These are phyloP conservation scores for Torulaspora delbrueckii DNA, from an alignment of 805 yeast genomes.

Conservation along the genomic window DNA sequence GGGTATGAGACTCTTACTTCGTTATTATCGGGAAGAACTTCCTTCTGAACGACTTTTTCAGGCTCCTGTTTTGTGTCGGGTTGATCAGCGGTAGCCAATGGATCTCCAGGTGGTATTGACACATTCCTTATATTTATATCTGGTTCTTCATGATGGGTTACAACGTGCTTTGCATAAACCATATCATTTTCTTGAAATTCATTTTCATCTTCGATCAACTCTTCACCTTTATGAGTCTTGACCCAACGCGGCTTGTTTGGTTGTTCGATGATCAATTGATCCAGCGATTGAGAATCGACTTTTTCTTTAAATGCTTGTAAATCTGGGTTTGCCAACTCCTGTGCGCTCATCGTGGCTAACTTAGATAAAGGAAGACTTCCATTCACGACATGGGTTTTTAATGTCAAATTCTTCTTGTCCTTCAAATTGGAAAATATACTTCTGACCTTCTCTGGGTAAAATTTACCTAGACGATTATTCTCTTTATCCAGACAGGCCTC, in stretches of 20 bases:
- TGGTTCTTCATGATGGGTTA: slow-evolving; percentile 9
- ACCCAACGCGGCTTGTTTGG: slow-evolving; percentile 61
- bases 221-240: slow-evolving; percentile 86
- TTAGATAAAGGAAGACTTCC: slow-evolving; percentile 50
- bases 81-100: neutral
- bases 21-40: neutral
- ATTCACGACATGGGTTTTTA: slow-evolving; percentile 53
- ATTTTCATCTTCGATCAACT: slow-evolving; percentile 57
- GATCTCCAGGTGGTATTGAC: neutral
- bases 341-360: slow-evolving; percentile 60
- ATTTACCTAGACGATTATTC: slow-evolving; percentile 20
- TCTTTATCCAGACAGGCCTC: slow-evolving; percentile 35
- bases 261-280: slow-evolving; percentile 60
- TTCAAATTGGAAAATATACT: slow-evolving; percentile 56
- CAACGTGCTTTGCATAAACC: slow-evolving; percentile 28
- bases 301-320: slow-evolving; percentile 63
- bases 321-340: slow-evolving; percentile 76
- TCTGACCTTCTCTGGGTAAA: slow-evolving; percentile 65
- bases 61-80: neutral
- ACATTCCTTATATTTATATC: neutral
- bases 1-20: slow-evolving; percentile 12
- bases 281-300: slow-evolving; percentile 63
- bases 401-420: slow-evolving; percentile 50
- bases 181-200: slow-evolving; percentile 27
- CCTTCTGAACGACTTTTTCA: neutral